Evolutionary conservation across 2,329 filamentous ascomycete species (phyloP).

Genomic region (Cladosporium sp.): DNA sequence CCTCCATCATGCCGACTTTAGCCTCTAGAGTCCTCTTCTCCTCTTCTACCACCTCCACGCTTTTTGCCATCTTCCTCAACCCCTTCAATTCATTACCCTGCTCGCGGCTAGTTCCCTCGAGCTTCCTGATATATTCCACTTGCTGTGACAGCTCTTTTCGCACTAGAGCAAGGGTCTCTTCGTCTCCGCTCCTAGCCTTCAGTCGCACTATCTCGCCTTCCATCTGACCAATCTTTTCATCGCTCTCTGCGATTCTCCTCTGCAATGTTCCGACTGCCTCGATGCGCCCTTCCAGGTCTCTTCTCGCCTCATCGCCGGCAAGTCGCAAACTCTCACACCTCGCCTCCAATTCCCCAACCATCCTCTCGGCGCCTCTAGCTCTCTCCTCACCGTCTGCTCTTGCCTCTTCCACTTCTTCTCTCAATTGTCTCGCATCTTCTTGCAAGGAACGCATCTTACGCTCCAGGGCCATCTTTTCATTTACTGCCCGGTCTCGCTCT

Average conservation of each 20-base stretch:
- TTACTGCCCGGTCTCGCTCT: conserved; percentile 53
- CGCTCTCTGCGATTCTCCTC: conserved; percentile 56
- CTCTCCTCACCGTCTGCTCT: conserved; percentile 58
- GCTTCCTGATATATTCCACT: conserved; percentile 80
- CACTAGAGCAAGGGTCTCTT: conserved; percentile 80
- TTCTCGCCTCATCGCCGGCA: conserved; percentile 55
- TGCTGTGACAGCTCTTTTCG: conserved; percentile 88
- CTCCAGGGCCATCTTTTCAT: conserved; percentile 58
- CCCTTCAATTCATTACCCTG: conserved; percentile 78
- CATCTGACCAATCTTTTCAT: conserved; percentile 69
- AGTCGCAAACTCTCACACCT: conserved; percentile 47
- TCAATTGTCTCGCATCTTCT: conserved; percentile 70
- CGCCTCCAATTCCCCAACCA: conserved; percentile 59
- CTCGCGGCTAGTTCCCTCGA: conserved; percentile 79
- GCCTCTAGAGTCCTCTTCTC: conserved; percentile 84
- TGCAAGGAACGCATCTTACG: conserved; percentile 56
- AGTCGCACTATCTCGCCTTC: conserved; percentile 81
- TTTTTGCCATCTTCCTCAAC: conserved; percentile 76
- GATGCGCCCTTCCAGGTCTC: conserved; percentile 59
- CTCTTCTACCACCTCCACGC: conserved; percentile 91
- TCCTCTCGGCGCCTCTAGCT: conserved; percentile 11
- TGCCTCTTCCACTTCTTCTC: conserved; percentile 81
- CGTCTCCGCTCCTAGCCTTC: conserved; percentile 83
- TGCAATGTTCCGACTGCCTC: conserved; percentile 61
- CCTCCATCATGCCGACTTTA: conserved; percentile 72